These are phyloP conservation scores for Aegilops sharonensis DNA, from an alignment of 176 grass and related monocot species.

Conservation along the genomic window DNA sequence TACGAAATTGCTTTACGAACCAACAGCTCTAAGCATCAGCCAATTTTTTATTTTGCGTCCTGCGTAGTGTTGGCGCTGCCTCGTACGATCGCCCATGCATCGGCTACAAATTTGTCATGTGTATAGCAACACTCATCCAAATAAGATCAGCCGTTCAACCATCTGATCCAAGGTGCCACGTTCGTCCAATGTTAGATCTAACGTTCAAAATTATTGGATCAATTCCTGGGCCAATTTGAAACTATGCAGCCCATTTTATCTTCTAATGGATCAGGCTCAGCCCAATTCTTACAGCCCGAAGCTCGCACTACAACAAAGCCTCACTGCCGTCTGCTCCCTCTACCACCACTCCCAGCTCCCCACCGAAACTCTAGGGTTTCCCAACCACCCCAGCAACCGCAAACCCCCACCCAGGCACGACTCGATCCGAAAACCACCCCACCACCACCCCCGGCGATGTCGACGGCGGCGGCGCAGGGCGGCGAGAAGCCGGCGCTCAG, in stretches of 20 bases:
- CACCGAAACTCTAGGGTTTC: slow-evolving; percentile 40
- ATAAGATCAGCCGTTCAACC: too few relatives aligned
- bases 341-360: slow-evolving; percentile 6
- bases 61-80: too few relatives aligned
- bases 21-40: too few relatives aligned
- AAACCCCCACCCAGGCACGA: not conserved
- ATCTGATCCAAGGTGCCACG: too few relatives aligned
- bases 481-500: slow-evolving; percentile 61
- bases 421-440: slow-evolving; percentile 3
- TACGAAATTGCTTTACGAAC: too few relatives aligned
- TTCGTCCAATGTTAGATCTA: too few relatives aligned
- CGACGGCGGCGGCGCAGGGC: slow-evolving; percentile 37
- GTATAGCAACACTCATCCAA: too few relatives aligned
- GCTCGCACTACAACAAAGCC: not conserved
- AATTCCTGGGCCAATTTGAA: not conserved
- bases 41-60: too few relatives aligned
- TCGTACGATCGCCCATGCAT: too few relatives aligned
- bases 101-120: too few relatives aligned
- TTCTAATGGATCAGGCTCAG: not conserved
- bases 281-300: not conserved
- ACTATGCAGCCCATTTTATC: not conserved
- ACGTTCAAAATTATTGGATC: too few relatives aligned
- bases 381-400: not conserved
- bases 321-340: not conserved
- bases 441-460: slow-evolving; percentile 27